phyloP scores from a whole-genome alignment of 768 basidiomycete genomes.

The Lentinula edodes region DNA sequence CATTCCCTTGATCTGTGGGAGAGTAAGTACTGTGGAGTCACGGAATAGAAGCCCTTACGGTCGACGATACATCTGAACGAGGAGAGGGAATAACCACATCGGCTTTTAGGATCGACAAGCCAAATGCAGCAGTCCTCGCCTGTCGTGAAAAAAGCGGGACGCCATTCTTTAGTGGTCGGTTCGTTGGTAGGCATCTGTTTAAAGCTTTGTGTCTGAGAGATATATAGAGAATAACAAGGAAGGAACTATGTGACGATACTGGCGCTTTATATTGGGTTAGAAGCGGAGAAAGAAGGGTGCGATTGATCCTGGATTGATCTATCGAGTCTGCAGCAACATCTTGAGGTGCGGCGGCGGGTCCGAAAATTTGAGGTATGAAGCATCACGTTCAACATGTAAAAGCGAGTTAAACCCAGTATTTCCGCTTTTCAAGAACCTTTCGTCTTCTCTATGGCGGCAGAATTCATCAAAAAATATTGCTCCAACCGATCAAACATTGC shows the following conservation, averaged over 20 bases:
- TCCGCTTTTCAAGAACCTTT: no score
- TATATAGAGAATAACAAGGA: neutral
- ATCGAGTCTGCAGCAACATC: neutral
- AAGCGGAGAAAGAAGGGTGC: neutral
- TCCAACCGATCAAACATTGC: no score
- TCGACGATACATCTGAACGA: conserved; percentile 1
- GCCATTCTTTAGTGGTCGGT: conserved; percentile 4
- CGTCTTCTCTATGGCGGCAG: no score
- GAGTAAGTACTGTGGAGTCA: neutral
- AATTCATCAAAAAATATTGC: no score
- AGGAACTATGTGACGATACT: neutral
- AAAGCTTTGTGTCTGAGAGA: neutral
- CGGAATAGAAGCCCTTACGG: neutral
- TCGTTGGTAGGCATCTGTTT: neutral
- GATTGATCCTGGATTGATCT: neutral
- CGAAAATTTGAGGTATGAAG: neutral
- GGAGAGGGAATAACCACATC: neutral
- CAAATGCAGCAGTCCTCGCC: conserved; percentile 6
- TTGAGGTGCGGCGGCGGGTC: neutral
- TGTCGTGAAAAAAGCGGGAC: neutral
- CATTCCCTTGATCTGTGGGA: neutral
- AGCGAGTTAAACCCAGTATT: no score
- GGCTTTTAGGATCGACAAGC: neutral
- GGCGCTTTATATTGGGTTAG: neutral
- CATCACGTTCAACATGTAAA: no score